Base-by-base conservation (phyloP, 495 filamentous ascomycete genomes). In the Aspergillus steynii region DNA sequence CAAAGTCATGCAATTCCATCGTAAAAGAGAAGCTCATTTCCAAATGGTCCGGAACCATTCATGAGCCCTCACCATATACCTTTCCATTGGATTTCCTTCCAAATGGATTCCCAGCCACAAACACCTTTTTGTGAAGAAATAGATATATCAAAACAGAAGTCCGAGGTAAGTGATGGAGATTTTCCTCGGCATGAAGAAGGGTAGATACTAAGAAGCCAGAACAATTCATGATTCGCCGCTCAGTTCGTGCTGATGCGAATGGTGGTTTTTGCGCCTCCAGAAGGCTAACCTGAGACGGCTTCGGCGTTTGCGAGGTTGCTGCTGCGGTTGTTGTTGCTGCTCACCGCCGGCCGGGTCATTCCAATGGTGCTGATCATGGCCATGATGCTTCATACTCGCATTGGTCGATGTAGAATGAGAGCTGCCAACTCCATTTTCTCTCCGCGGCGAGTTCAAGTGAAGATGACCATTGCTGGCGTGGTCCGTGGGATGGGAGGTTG, bases 271-370 rank as follows among this genome's bases (percentile, higher is more conserved):
- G 29, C 78, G 78, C 55, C 71, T 77, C 78, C 78, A 81, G 55
- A 81, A 81, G 31, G 78, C 78, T 51, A 81, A 66, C 34, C 78
- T 71, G 25, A 81, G 67, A 29, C 78, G 73, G 64, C 78, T 81
- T 50, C 72, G 70, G 28, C 72, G 71, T 56, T 79, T 79, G 25
- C 71, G 70, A 34, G 79, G 67, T 53, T 66, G 66, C 29, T 68
- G 64, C 15, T 58, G 51, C 7, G 56, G 60, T 27, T 60, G 57
- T 1, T 67, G 37, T 12, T 42, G 64, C 25, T 57, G 52, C 28
- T 62, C 69, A 54, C 65, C 70, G 27, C 53, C 56, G 9, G 53
- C 32, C 25, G 61, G 58, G n/a, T 71, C 72, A 26, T 42, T 42
- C 37, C 37, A 42, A 10, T 42, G 37, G 37, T 42, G 37, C 7